Percentiles rank a stretch among this genome's conserved stretches.
Conservation (phyloP, 495 filamentous ascomycete genomes). For the Lasiosphaeria hispida region DNA sequence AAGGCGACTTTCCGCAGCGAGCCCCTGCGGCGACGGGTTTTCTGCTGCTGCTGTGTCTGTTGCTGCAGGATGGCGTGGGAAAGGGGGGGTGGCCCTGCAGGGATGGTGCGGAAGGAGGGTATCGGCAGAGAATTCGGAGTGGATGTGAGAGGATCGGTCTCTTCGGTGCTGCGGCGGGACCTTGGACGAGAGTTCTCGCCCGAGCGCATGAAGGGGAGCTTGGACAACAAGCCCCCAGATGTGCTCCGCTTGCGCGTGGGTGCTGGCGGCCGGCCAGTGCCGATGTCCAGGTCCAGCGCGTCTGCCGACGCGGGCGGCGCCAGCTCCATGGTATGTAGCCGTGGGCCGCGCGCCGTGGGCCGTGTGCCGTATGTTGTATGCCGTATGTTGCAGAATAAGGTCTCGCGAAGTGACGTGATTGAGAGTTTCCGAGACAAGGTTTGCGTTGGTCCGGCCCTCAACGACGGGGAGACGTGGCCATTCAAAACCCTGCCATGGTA, state of each 20-base stretch:
- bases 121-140: conserved; percentile 21
- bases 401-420: no score
- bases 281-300: conserved; percentile 7
- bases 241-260: conserved; percentile 31
- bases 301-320: conserved; percentile 10
- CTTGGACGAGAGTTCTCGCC: conserved; percentile 41
- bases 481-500: conserved; percentile 1
- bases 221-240: conserved; percentile 57
- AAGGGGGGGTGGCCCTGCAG: conserved; percentile 35
- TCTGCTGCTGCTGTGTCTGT: conserved; percentile 61
- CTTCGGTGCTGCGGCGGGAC: conserved; percentile 41
- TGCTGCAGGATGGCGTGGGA: conserved; percentile 45
- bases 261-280: conserved; percentile 18
- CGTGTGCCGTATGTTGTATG: background rate
- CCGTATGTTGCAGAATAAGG: background rate
- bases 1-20: conserved; percentile 79
- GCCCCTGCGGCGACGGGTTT: conserved; percentile 71
- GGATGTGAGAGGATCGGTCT: conserved; percentile 18
- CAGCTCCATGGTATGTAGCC: conserved; percentile 22
- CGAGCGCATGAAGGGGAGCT: conserved; percentile 61
- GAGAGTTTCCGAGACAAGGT: background rate
- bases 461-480: conserved; percentile 5
- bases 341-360: background rate
- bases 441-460: background rate
- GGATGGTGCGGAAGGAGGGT: conserved; percentile 28